Base-by-base conservation (phyloP, 305 asterid genomes). In the Solanum hybrid region DNA sequence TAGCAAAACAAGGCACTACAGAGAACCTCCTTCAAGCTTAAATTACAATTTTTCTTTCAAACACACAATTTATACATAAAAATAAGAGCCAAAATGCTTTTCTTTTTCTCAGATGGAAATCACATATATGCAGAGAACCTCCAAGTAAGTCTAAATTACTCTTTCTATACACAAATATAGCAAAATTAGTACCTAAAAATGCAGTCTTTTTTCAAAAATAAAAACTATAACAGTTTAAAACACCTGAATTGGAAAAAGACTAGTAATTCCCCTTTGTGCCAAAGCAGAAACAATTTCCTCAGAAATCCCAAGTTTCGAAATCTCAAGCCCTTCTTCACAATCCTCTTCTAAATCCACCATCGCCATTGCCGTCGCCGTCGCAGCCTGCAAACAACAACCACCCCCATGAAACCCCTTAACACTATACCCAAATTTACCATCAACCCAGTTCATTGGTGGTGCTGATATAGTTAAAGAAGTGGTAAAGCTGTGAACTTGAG, bases 181-280 rank as follows among this genome's bases (percentile, higher is more conserved):
- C 10, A 27, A 46, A 36, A 29, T 0, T 9, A 42, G 26, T 2
- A 81, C 3, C 37, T 42, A 81, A 42, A 81, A 42, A 9, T 82
- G 10, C 69, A 16, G n/a, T 79, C n/a, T 16, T 81, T 40, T 7
- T 3, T 3, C 0, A 16, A 6, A 10, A 14, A 26, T 3, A 13
- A 12, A 40, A 84, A 17, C 4, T 10, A 46, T 29, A 84, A 81
- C 38, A 81, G 13, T 80, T 80, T 6, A 82, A 78, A 88, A 3
- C 86, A 97, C 99, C 99, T 97, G 99, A 92, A 97, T 96, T 12
- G 99, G 99, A 85, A 97, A 97, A 89, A 97, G 98, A 93, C 90
- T 95, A 77, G 94, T 88, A 84, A 97, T 97, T 16, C 98, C 98
- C 94, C 87, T 96, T 72, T 69, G 24, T 10, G 94, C 94, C 93